Evolutionary conservation across 2,329 filamentous ascomycete genomes (phyloP), one percentile per base, ranked within the genome.

Genomic region (Cytospora piceae): DNA sequence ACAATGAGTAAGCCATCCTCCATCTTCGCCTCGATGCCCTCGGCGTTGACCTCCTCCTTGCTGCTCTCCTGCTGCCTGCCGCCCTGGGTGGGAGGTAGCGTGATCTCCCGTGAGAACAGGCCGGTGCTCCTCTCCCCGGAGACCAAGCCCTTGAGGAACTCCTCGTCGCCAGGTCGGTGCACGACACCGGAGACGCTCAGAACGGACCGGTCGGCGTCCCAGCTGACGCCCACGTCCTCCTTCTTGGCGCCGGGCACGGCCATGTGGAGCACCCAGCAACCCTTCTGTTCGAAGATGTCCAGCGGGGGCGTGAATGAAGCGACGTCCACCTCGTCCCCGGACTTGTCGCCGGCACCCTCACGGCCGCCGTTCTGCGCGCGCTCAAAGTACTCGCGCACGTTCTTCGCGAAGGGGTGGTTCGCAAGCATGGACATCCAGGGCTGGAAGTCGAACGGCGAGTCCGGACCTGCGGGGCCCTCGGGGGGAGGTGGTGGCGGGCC

Each of bases 181-280:
- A 93, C 83, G 0, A 94, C 88, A 60, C 92, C 92, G 1, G 88
- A 83, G 63, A 96, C 79, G 71, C 83, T 86, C 52, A 96, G 80
- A 63, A 85, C 80, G 56, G 82, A 84, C 72, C 86, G 87, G 66
- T 92, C 89, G 0, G 85, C 82, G 70, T 94, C 87, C 86, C 90
- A 96, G 75, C 89, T 88, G 55, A 95, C 86, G 65, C 85, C 89
- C 7, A 95, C 80, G 72, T 95, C 91, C 72, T 92, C 85, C 77
- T 93, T 94, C 78, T 89, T 89, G 1, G 89, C 91, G 31, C 92
- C 92, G 0, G 93, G 91, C 0, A 96, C 82, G 1, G 91, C 89
- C 72, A 67, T 80, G 75, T 95, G 91, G 11, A 95, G 78, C 53
- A 93, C 80, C 74, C 88, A 93, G 8, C 86, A 77, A 6, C 56